phyloP scores from a whole-genome alignment of 306 rosid genomes.

The Cucurbita pepo region DNA sequence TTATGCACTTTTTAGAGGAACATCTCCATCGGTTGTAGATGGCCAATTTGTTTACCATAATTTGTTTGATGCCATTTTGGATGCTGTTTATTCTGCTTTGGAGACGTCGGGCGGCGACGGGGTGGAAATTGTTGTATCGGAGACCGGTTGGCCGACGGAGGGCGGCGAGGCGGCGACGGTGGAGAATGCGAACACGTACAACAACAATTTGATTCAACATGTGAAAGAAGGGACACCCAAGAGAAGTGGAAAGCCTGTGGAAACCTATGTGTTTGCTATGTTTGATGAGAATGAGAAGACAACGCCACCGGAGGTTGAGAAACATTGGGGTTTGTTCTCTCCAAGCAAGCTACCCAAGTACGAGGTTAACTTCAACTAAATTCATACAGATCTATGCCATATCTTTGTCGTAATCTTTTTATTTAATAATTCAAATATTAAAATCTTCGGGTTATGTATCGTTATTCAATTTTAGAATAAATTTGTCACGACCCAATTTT shows the following conservation, averaged over 20 bases:
- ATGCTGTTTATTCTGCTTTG: slow-evolving; percentile 16
- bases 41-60: background rate
- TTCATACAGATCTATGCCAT: too few species aligned
- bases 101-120: slow-evolving; percentile 13
- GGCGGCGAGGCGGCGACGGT: background rate
- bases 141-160: slow-evolving; percentile 26
- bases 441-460: too few species aligned
- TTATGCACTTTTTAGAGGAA: background rate
- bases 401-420: too few species aligned
- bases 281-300: slow-evolving; percentile 13
- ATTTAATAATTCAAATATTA: too few species aligned
- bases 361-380: background rate
- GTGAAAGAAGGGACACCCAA: background rate
- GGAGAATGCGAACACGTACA: background rate
- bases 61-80: slow-evolving; percentile 21
- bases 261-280: background rate
- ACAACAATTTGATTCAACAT: background rate
- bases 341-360: slow-evolving; percentile 11
- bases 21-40: background rate
- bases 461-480: too few species aligned
- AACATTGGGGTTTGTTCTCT: slow-evolving; percentile 24
- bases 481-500: too few species aligned
- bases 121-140: slow-evolving; percentile 24
- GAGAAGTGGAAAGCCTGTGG: background rate
- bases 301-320: slow-evolving; percentile 8